Percentiles rank a stretch among this genome's conserved stretches.
Conservation (phyloP, 2,329 filamentous ascomycete genomes). For the Xylariaceae sp. region DNA sequence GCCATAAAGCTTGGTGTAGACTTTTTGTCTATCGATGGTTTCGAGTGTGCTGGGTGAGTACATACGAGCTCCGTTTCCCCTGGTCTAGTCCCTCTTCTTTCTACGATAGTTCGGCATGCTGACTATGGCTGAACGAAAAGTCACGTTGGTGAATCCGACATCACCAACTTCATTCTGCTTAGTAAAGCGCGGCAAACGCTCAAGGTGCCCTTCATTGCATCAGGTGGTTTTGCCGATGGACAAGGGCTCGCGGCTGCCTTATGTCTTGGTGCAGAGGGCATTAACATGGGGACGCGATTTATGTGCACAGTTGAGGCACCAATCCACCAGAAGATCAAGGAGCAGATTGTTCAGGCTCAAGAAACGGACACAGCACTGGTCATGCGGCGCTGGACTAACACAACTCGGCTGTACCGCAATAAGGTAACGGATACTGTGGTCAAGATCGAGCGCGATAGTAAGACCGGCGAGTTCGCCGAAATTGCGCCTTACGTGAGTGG, state of each 20-base stretch:
- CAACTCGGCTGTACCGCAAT: constrained; percentile 85
- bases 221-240: constrained; percentile 93
- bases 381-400: constrained; percentile 91
- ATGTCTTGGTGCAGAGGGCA: constrained; percentile 85
- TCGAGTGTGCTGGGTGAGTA: constrained; percentile 82
- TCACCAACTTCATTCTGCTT: constrained; percentile 89
- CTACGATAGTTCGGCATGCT: constrained; percentile 19
- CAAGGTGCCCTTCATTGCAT: constrained; percentile 89
- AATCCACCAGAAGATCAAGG: constrained; percentile 92
- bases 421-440: constrained; percentile 82
- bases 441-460: constrained; percentile 82
- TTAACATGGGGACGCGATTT: constrained; percentile 99
- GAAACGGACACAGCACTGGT: constrained; percentile 93
- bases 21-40: constrained; percentile 95
- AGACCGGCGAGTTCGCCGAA: constrained; percentile 86
- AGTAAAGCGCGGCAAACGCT: constrained; percentile 84
- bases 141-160: constrained; percentile 85
- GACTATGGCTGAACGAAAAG: constrained; percentile 24
- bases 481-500: constrained; percentile 88
- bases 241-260: constrained; percentile 91
- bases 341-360: constrained; percentile 83
- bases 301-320: constrained; percentile 96
- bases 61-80: background rate
- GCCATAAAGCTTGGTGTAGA: constrained; percentile 95
- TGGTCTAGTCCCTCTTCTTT: constrained; percentile 6